These are phyloP conservation scores for Fusarium irregulare DNA, from an alignment of 2,329 filamentous ascomycete species.

Conservation along the genomic window DNA sequence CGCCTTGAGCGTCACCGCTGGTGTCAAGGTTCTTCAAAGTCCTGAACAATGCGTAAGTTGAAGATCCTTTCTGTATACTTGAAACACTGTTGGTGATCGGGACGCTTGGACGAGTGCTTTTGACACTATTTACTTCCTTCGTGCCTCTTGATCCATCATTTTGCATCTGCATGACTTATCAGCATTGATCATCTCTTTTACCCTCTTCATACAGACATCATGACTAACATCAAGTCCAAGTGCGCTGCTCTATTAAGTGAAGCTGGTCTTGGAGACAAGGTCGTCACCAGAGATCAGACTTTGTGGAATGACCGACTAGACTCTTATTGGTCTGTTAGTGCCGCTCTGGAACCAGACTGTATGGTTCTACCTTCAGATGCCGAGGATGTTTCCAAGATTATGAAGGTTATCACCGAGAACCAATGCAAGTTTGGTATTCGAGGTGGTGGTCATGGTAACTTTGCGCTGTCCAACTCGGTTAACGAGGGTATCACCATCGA, in stretches of 20 bases:
- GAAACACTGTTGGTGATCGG: background rate
- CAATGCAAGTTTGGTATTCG: conserved; percentile 54
- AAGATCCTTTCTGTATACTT: background rate
- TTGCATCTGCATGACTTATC: background rate
- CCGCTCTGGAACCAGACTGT: conserved; percentile 52
- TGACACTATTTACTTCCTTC: background rate
- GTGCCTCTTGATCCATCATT: background rate
- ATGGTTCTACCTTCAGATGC: conserved; percentile 50
- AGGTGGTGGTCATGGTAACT: conserved; percentile 53
- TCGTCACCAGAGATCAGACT: conserved; percentile 45
- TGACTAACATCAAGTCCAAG: conserved; percentile 37
- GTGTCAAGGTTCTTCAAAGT: background rate
- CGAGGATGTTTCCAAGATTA: conserved; percentile 52
- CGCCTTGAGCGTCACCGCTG: conserved; percentile 7
- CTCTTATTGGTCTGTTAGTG: conserved; percentile 53
- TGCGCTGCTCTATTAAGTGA: conserved; percentile 43
- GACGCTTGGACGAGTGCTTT: background rate
- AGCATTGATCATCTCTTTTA: background rate
- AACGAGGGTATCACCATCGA: conserved; percentile 54
- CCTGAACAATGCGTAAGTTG: conserved; percentile 31
- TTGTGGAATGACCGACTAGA: conserved; percentile 48
- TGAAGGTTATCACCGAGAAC: conserved; percentile 49
- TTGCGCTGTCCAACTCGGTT: conserved; percentile 51
- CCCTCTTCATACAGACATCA: background rate
- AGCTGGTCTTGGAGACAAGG: conserved; percentile 44